A percentile compares a stretch with the other conserved stretches of the same genome.
Evolutionary conservation across 805 yeast genomes (phyloP).

Genomic region (Brettanomyces naardenensis): DNA sequence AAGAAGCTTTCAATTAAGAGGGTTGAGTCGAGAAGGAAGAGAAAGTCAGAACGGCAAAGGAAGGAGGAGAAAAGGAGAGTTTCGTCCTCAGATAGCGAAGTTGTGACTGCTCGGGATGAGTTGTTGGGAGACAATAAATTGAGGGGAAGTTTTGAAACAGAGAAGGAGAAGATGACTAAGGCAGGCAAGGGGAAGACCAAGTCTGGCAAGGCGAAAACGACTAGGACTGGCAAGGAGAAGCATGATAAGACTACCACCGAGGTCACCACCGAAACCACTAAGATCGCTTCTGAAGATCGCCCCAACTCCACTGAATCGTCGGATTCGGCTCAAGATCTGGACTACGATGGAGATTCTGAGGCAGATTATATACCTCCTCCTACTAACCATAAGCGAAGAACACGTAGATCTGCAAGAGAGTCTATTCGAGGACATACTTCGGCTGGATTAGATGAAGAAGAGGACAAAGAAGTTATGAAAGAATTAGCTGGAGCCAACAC

Average conservation of each 20-base stretch:
- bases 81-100: conserved; percentile 1
- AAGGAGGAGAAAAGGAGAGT: neutral
- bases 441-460: conserved; percentile 1
- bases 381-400: neutral
- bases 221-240: neutral
- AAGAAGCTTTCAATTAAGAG: neutral
- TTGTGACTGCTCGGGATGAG: neutral
- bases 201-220: neutral
- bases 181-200: neutral
- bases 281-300: neutral
- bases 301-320: neutral
- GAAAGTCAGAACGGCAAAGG: neutral
- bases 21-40: neutral
- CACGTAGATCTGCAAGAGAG: neutral
- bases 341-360: neutral
- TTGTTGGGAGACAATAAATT: no score
- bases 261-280: neutral
- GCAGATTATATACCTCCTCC: neutral
- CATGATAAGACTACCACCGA: neutral
- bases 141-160: no score
- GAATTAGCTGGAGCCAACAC: neutral
- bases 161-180: neutral
- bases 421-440: neutral
- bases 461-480: neutral
- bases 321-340: neutral